Percentiles rank a stretch among this genome's conserved stretches.
Conservation (phyloP, 2,329 filamentous ascomycete genomes). For the Fusarium tuaranense region DNA sequence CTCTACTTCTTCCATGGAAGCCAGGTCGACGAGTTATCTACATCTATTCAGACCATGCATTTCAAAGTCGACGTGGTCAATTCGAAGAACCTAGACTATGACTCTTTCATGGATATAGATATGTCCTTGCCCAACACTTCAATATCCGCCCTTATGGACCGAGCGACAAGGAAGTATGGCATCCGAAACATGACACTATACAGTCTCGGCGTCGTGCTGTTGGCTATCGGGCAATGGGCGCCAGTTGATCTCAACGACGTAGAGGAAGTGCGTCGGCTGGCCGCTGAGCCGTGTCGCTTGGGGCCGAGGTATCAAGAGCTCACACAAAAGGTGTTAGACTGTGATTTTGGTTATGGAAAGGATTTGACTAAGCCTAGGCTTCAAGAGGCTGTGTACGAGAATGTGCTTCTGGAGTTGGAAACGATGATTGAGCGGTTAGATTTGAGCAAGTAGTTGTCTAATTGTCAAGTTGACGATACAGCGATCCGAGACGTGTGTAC, state of each 20-base stretch:
- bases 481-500: too few species aligned
- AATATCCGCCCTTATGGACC: background rate
- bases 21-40: background rate
- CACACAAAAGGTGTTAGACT: slow-evolving; percentile 1
- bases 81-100: background rate
- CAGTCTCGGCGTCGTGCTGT: background rate
- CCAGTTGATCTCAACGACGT: background rate
- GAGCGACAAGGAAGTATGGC: background rate
- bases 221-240: slow-evolving; percentile 2
- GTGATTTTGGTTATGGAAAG: slow-evolving; percentile 4
- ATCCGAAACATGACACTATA: slow-evolving; percentile 6
- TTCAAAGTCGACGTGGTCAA: background rate
- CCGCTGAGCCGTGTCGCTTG: background rate
- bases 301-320: background rate
- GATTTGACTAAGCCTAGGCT: background rate
- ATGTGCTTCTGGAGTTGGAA: background rate
- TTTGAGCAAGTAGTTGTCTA: background rate
- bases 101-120: background rate
- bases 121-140: background rate
- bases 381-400: slow-evolving; percentile 8
- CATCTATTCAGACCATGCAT: background rate
- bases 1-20: background rate
- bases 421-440: background rate
- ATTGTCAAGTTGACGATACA: background rate
- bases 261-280: background rate